Percentiles rank a stretch among this genome's conserved stretches.
Evolutionary conservation across 495 filamentous ascomycete species (phyloP).

Genomic region (Podospora pseudoanserina): DNA sequence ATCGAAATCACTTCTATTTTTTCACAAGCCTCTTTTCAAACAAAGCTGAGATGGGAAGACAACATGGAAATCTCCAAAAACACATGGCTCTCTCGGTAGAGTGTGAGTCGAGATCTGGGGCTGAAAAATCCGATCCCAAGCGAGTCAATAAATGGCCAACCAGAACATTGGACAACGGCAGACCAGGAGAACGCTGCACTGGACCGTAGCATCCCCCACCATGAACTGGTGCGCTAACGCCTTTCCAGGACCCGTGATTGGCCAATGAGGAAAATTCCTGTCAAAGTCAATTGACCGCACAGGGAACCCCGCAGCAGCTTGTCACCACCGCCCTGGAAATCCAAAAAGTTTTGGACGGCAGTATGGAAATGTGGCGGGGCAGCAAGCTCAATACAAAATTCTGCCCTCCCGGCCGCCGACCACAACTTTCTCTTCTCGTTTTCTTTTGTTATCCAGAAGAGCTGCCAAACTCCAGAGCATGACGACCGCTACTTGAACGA

Average conservation of each 20-base stretch:
- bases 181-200: conserved; percentile 9
- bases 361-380: conserved; percentile 22
- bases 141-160: conserved; percentile 11
- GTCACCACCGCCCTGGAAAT: conserved; percentile 11
- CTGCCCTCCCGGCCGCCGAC: conserved; percentile 2
- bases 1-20: conserved; percentile 15
- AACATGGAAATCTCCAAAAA: conserved; percentile 2
- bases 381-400: conserved; percentile 20
- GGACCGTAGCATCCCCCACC: conserved; percentile 11
- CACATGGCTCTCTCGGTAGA: background rate
- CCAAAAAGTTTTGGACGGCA: conserved; percentile 25
- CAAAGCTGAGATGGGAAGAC: background rate
- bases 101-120: conserved; percentile 7
- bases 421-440: conserved; percentile 9
- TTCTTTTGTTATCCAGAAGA: conserved; percentile 17
- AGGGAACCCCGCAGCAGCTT: conserved; percentile 25
- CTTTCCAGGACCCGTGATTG: conserved; percentile 19
- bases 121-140: conserved; percentile 22
- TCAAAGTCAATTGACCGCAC: conserved; percentile 14
- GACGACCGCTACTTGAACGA: conserved; percentile 5
- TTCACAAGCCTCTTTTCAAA: conserved; percentile 5
- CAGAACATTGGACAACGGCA: conserved; percentile 6
- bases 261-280: conserved; percentile 18
- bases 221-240: conserved; percentile 8
- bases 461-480: conserved; percentile 18